phyloP scores from a whole-genome alignment of 140 eudicot genomes.

The Anethum foeniculum region DNA sequence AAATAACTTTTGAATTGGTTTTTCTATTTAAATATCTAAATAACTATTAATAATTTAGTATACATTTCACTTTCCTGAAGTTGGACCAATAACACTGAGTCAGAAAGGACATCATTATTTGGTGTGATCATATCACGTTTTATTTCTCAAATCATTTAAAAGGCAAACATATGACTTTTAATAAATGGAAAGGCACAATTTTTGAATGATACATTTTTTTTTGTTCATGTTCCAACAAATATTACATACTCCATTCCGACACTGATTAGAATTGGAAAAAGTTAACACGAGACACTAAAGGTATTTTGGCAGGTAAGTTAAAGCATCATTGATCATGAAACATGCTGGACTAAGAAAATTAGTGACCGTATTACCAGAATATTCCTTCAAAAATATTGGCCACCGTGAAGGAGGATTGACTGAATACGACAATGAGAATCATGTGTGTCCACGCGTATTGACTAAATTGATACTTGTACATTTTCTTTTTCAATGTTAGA shows the following conservation, averaged over 20 bases:
- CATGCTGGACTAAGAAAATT: background rate
- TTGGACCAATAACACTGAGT: background rate
- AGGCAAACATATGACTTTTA: background rate
- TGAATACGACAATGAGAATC: conserved; percentile 78
- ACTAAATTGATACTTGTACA: conserved; percentile 84
- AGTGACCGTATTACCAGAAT: conserved; percentile 42
- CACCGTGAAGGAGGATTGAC: conserved; percentile 80
- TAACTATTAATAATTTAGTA: background rate
- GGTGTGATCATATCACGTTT: background rate
- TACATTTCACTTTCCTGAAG: background rate
- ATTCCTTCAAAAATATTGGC: conserved; percentile 85
- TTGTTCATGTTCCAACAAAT: background rate
- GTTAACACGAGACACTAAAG: background rate
- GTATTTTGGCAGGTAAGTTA: background rate
- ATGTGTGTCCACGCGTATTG: conserved; percentile 93
- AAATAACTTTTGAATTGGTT: background rate
- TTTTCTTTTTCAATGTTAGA: conserved; percentile 70
- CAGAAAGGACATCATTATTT: background rate
- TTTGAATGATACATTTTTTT: background rate
- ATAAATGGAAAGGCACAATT: background rate
- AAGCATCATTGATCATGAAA: background rate
- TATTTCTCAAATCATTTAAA: background rate
- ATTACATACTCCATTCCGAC: background rate
- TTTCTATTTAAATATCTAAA: background rate
- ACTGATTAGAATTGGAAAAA: background rate